These are phyloP conservation scores for Claviceps digitariae DNA, from an alignment of 2,329 filamentous ascomycete genomes.

Conservation along the genomic window DNA sequence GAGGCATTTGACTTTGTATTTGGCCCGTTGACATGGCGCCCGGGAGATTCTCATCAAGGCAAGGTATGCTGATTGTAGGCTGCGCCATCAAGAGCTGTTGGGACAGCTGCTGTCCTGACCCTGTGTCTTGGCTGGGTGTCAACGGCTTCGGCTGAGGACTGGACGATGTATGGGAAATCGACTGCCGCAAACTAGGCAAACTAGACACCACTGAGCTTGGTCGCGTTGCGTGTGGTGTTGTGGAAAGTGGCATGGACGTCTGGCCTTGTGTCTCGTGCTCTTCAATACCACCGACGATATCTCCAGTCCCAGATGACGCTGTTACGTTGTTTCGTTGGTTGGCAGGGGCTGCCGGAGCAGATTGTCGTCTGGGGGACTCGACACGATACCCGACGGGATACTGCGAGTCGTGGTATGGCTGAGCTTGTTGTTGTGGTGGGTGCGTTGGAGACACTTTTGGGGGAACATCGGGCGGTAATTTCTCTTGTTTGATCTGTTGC, in stretches of 20 bases:
- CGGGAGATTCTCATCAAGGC: neutral
- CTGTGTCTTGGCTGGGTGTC: neutral
- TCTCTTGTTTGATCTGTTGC: neutral
- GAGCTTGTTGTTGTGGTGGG: too few relatives aligned
- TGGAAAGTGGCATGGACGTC: neutral
- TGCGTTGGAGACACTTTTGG: too few relatives aligned
- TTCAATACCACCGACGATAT: constrained; percentile 8
- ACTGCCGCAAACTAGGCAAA: constrained; percentile 1
- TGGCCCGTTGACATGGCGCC: neutral
- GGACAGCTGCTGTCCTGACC: neutral
- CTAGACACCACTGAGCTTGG: constrained; percentile 3
- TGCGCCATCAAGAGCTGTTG: neutral
- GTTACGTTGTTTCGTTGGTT: neutral
- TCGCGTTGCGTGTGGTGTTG: neutral
- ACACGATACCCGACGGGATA: constrained; percentile 5
- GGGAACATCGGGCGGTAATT: neutral
- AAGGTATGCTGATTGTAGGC: neutral
- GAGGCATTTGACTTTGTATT: neutral
- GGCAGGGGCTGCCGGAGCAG: neutral
- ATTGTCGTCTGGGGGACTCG: neutral
- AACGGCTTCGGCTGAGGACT: constrained; percentile 1
- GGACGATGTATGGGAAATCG: neutral
- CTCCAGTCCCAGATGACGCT: constrained; percentile 1
- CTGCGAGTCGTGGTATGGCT: neutral
- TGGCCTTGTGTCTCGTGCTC: constrained; percentile 9